phyloP scores from a whole-genome alignment of 2,329 filamentous ascomycete species.

The Tetracladium maxilliforme region DNA sequence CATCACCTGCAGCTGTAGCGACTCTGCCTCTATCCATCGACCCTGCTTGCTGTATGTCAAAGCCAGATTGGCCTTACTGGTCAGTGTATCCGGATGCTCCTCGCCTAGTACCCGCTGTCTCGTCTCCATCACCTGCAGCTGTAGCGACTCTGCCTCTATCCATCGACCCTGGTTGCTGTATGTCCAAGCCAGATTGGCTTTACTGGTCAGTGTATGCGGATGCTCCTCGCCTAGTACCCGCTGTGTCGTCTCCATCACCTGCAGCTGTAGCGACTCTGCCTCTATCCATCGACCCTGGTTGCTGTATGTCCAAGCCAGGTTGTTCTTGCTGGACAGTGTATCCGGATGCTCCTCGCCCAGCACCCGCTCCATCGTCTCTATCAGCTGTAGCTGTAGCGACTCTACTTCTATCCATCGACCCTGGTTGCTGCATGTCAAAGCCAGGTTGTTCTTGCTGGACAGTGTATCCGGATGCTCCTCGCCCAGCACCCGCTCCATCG shows the following conservation, averaged over 20 bases:
- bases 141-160: conserved; percentile 4
- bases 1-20: no score
- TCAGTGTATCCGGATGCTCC: conserved; percentile 4
- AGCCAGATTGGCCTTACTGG: conserved; percentile 7
- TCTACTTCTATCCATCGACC: conserved; percentile 12
- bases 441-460: conserved; percentile 7
- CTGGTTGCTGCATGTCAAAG: conserved; percentile 5
- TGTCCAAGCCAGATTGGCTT: conserved; percentile 2
- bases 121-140: conserved; percentile 1
- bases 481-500: conserved; percentile 5
- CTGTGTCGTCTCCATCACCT: conserved; percentile 1
- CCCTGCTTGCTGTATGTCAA: conserved; percentile 6
- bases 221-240: conserved; percentile 1
- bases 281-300: conserved; percentile 1
- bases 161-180: conserved; percentile 3
- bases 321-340: not conserved
- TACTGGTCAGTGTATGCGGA: conserved; percentile 2
- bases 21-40: conserved; percentile 11
- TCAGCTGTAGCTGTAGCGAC: conserved; percentile 6
- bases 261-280: conserved; percentile 2
- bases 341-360: no score
- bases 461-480: conserved; percentile 6
- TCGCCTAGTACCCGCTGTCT: conserved; percentile 1
- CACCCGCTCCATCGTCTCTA: no score
- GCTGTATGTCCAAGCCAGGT: conserved; percentile 1